These are phyloP conservation scores for Guadua angustifolia DNA, from an alignment of 176 grass and related monocot genomes.

Conservation along the genomic window DNA sequence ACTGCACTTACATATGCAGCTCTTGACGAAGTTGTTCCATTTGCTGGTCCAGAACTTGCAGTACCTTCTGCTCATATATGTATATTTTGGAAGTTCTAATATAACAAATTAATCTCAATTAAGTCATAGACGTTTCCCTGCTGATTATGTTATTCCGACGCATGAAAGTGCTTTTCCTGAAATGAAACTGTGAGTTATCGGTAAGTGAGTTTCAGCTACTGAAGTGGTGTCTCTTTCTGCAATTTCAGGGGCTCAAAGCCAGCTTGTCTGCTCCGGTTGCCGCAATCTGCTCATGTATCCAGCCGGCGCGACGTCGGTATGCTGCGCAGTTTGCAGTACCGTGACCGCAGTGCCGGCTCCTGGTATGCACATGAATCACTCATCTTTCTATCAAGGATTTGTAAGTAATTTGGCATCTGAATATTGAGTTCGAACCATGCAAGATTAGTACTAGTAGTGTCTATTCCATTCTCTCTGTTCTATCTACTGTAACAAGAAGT, in stretches of 20 bases:
- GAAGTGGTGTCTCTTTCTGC: conserved; percentile 19
- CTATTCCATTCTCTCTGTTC: background rate
- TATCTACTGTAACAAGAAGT: background rate
- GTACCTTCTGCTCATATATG: conserved; percentile 17
- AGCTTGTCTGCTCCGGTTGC: conserved; percentile 92
- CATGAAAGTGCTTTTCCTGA: conserved; percentile 13
- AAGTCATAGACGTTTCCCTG: background rate
- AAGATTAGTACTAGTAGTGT: background rate
- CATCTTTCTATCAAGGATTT: conserved; percentile 31
- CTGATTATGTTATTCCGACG: conserved; percentile 22
- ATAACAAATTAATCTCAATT: conserved; percentile 15
- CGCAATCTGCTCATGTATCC: conserved; percentile 95
- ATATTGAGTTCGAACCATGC: background rate
- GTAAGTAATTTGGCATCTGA: conserved; percentile 19
- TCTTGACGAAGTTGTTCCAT: background rate
- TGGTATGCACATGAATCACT: conserved; percentile 52
- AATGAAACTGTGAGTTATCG: conserved; percentile 11
- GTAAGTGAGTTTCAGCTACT: conserved; percentile 6
- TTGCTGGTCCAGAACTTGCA: conserved; percentile 36
- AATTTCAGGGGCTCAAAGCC: conserved; percentile 76
- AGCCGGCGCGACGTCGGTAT: conserved; percentile 85
- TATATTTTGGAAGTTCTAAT: background rate
- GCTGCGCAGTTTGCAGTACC: conserved; percentile 92
- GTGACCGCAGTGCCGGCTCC: conserved; percentile 85
- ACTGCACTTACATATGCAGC: background rate